Conservation (phyloP, 2,329 filamentous ascomycete species). For the Arthrobotrys megalospora region DNA sequence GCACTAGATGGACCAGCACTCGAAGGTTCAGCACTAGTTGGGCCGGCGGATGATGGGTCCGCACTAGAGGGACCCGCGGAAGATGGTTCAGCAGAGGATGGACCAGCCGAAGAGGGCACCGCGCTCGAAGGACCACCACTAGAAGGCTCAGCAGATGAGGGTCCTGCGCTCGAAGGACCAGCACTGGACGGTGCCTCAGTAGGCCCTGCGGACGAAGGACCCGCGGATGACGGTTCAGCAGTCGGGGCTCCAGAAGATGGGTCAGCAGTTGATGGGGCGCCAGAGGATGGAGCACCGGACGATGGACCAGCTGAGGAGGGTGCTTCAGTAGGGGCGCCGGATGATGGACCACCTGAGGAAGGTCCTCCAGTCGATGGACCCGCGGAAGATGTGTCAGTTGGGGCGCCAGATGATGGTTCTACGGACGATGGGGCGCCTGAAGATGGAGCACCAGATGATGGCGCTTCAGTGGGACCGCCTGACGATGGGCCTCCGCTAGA, state of each 20-base stretch:
- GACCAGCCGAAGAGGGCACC: background rate
- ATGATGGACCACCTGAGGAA: conserved; percentile 3
- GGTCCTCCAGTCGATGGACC: background rate
- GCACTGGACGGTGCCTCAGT: background rate
- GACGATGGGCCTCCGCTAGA: conserved; percentile 13
- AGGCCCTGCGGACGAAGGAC: conserved; percentile 13
- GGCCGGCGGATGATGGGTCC: background rate
- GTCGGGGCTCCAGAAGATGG: background rate
- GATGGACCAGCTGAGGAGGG: conserved; percentile 6
- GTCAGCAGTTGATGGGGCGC: background rate
- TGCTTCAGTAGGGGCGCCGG: conserved; percentile 1
- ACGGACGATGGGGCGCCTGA: conserved; percentile 2
- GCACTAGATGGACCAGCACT: conserved; percentile 10
- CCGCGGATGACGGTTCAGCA: conserved; percentile 13
- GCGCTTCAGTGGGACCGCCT: background rate
- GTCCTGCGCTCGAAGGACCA: background rate
- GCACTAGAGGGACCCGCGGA: conserved; percentile 19
- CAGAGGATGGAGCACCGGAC: background rate
- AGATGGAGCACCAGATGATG: conserved; percentile 16
- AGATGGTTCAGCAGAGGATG: background rate
- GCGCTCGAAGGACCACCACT: background rate
- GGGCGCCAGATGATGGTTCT: background rate
- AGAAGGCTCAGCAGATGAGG: conserved; percentile 9
- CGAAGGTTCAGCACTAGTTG: background rate
- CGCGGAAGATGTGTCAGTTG: conserved; percentile 1